Conservation (phyloP, 1,284 basidiomycete species). For the Flammula alnicola region DNA sequence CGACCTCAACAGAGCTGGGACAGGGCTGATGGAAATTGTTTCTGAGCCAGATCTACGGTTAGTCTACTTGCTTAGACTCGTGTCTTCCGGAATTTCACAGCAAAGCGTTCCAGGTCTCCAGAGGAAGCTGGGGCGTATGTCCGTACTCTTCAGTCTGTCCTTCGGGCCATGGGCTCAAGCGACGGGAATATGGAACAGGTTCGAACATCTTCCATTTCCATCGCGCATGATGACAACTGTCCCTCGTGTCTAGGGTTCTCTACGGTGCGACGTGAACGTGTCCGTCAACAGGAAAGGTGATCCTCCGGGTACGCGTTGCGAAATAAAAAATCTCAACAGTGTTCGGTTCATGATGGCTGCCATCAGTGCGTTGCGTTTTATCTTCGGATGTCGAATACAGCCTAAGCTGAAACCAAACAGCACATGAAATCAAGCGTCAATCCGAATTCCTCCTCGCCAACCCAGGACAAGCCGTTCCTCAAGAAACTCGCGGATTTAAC, state of each 20-base stretch:
- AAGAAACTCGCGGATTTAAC: conserved; percentile 94
- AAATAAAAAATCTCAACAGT: conserved; percentile 98
- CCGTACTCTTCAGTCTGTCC: conserved; percentile 78
- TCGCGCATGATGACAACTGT: background rate
- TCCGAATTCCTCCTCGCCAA: conserved; percentile 56
- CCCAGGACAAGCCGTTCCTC: conserved; percentile 51
- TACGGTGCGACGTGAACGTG: conserved; percentile 96
- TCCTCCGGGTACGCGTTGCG: conserved; percentile 85
- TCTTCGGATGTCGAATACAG: background rate
- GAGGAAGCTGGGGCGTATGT: conserved; percentile 95
- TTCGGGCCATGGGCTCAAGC: conserved; percentile 86
- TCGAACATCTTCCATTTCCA: conserved; percentile 17
- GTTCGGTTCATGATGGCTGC: conserved; percentile 87
- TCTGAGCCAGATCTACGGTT: conserved; percentile 92
- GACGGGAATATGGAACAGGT: conserved; percentile 99
- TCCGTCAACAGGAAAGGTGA: conserved; percentile 77
- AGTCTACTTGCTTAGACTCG: conserved; percentile 21
- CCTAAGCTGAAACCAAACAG: conserved; percentile 29
- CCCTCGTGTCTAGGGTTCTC: conserved; percentile 70
- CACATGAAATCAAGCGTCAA: conserved; percentile 75
- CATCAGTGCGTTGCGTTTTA: conserved; percentile 64
- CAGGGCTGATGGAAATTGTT: conserved; percentile 94
- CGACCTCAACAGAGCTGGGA: conserved; percentile 92
- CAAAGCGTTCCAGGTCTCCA: conserved; percentile 83
- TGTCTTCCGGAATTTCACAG: too few relatives aligned